Base-by-base conservation (phyloP, 148 eudicot species). In the Cornus florida region DNA sequence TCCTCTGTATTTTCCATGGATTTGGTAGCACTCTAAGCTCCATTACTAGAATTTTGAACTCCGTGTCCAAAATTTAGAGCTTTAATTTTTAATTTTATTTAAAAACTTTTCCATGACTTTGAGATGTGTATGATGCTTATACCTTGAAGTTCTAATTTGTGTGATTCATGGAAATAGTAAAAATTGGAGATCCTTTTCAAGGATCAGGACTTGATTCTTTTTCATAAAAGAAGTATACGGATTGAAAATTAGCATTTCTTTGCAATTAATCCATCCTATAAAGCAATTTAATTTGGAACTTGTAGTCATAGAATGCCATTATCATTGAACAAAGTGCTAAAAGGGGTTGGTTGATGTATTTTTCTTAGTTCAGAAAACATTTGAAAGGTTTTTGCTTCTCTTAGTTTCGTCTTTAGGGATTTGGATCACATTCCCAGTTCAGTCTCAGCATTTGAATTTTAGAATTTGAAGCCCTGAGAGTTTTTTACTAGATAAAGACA, bases 1-100 rank as follows among this genome's bases (percentile, higher is more conserved):
- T 80, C 71, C 83, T 70, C 10, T 65, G 7, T 77, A 70, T 82
- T 35, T 56, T 48, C 19, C 32, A 46, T 48, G 48, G 16, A 71
- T 32, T 77, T 70, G 68, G 35, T 76, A 11, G 64, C 12, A 76
- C 23, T 67, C 32, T 17, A 67, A 66, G 50, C 67, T 33, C 11
- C 10, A 33, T 70, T 46, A 31, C 66, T 64, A 62, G 31, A 76
- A 33, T 75, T 48, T 5, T 67, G n/a, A 76, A 35, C n/a, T 65
- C 50, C 65, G 64, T 76, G 2, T 48, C 71, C 33, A 8, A 14
- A 43, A 46, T 19, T 19, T 69, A 20, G 38, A 50, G 10, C 38
- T 77, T 69, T 77, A 2, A 32, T 43, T 69, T 50, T 4, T 28
- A 28, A 28, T 32, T 33, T 24, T 23, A 1, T 50, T 67, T 20